Percentiles rank a stretch among this genome's conserved stretches.
These are phyloP conservation scores for Talaromyces sp. DNA, from an alignment of 2,329 filamentous ascomycete species.

Conservation along the genomic window DNA sequence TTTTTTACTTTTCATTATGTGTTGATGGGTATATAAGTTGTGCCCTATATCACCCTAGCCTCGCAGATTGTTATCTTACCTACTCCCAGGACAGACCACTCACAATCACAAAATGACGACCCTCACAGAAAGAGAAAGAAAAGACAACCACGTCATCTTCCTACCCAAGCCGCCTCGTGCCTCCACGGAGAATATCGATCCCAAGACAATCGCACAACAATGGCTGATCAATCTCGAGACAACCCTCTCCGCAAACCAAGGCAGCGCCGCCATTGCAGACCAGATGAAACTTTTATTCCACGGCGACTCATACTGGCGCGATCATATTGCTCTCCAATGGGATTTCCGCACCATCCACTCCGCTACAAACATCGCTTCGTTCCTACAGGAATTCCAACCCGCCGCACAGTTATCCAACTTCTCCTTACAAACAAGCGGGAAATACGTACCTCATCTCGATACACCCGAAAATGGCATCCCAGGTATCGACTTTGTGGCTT, in stretches of 20 bases:
- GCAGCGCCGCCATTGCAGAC: slow-evolving; percentile 21
- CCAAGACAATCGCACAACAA: slow-evolving; percentile 29
- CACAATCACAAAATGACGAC: slow-evolving; percentile 1
- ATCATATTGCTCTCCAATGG: slow-evolving; percentile 41
- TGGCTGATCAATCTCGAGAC: slow-evolving; percentile 31
- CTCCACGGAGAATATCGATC: slow-evolving; percentile 18
- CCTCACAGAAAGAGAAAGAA: slow-evolving; percentile 12
- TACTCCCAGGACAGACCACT: background rate
- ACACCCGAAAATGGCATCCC: slow-evolving; percentile 25
- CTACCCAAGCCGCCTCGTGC: slow-evolving; percentile 27
- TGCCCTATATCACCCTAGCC: background rate
- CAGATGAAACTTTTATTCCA: slow-evolving; percentile 38
- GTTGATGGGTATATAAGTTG: background rate
- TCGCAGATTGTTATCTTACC: background rate
- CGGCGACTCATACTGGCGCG: slow-evolving; percentile 41
- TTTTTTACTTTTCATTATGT: background rate
- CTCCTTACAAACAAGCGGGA: slow-evolving; percentile 32
- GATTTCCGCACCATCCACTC: slow-evolving; percentile 36
- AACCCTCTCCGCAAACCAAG: slow-evolving; percentile 21
- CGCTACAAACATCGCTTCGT: slow-evolving; percentile 29
- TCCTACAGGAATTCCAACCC: slow-evolving; percentile 28
- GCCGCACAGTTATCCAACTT: slow-evolving; percentile 29
- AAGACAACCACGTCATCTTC: slow-evolving; percentile 27
- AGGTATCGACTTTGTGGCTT: slow-evolving; percentile 23
- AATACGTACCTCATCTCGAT: slow-evolving; percentile 29